These are phyloP conservation scores for Skeletonema marinoi DNA, from an alignment of 108 stramenopile species.

Conservation along the genomic window DNA sequence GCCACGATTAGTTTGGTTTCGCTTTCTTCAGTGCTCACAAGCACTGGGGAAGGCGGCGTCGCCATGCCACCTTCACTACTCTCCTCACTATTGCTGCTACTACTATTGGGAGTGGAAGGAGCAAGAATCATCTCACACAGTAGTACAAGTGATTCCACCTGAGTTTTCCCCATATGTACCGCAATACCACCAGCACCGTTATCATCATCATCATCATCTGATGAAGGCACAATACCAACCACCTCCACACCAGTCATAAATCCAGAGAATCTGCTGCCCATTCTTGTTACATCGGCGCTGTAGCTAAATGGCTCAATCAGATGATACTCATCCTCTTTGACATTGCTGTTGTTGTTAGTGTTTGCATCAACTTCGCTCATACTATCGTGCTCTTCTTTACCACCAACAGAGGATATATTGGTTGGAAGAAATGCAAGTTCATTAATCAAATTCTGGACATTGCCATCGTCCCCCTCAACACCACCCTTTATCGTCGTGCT, in stretches of 20 bases:
- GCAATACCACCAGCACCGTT: constrained; percentile 18
- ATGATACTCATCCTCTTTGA: constrained; percentile 3
- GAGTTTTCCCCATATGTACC: constrained; percentile 26
- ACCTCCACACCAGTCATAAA: constrained; percentile 35
- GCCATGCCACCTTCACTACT: not conserved
- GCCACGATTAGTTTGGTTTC: not conserved
- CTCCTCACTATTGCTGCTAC: not conserved
- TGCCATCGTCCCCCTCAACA: not conserved
- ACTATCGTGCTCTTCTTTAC: not conserved
- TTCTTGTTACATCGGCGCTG: constrained; percentile 26
- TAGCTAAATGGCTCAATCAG: constrained; percentile 48
- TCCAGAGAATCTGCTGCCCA: constrained; percentile 24
- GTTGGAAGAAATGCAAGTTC: constrained; percentile 1
- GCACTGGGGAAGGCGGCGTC: not conserved
- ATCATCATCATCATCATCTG: constrained; percentile 4
- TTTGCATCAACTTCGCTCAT: not conserved
- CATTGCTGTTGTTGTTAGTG: not conserved
- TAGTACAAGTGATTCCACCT: constrained; percentile 29
- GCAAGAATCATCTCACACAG: constrained; percentile 35
- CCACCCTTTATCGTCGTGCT: not conserved
- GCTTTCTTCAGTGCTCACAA: not conserved
- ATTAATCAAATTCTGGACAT: not conserved
- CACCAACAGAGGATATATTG: not conserved
- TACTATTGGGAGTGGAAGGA: constrained; percentile 7
- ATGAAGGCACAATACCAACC: constrained; percentile 15